Evolutionary conservation across 2,329 filamentous ascomycete genomes (phyloP).

Genomic region (Arthrobotrys sinensis): DNA sequence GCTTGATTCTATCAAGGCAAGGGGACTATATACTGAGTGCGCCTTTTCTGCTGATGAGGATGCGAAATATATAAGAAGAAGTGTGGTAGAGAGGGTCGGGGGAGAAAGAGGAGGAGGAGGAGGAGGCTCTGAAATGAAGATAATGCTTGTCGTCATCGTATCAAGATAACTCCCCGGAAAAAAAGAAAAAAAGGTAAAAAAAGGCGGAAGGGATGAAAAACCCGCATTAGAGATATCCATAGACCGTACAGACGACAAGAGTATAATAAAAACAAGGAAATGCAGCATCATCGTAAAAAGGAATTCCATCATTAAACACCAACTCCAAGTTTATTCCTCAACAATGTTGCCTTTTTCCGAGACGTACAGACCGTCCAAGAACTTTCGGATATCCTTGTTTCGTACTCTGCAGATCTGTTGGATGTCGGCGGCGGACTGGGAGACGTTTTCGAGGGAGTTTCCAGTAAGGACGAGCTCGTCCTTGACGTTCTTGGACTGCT

Average conservation of each 20-base stretch:
- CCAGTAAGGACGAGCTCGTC: slow-evolving; percentile 94
- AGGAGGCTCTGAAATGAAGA: slow-evolving; percentile 28
- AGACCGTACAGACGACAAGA: slow-evolving; percentile 59
- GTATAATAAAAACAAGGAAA: slow-evolving; percentile 45
- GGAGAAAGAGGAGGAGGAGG: slow-evolving; percentile 2
- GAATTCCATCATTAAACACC: slow-evolving; percentile 50
- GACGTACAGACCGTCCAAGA: slow-evolving; percentile 99
- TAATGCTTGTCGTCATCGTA: slow-evolving; percentile 55
- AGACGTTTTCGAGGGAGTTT: slow-evolving; percentile 97
- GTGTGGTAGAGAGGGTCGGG: slow-evolving; percentile 5
- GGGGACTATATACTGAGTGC: slow-evolving; percentile 59
- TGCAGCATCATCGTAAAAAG: slow-evolving; percentile 47
- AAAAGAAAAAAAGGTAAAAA: slow-evolving; percentile 61
- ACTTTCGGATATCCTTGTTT: slow-evolving; percentile 99
- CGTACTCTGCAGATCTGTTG: slow-evolving; percentile 99
- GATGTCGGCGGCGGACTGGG: slow-evolving; percentile 98
- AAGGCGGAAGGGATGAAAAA: slow-evolving; percentile 57
- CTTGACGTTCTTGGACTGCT: slow-evolving; percentile 91
- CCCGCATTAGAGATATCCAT: slow-evolving; percentile 61
- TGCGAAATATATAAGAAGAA: slow-evolving; percentile 49
- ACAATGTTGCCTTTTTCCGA: slow-evolving; percentile 97
- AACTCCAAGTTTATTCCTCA: slow-evolving; percentile 72
- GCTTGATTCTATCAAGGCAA: slow-evolving; percentile 60
- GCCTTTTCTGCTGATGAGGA: slow-evolving; percentile 61
- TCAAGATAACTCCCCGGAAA: slow-evolving; percentile 60